phyloP scores from a whole-genome alignment of 805 yeast genomes.

The Pichia deserticola region DNA sequence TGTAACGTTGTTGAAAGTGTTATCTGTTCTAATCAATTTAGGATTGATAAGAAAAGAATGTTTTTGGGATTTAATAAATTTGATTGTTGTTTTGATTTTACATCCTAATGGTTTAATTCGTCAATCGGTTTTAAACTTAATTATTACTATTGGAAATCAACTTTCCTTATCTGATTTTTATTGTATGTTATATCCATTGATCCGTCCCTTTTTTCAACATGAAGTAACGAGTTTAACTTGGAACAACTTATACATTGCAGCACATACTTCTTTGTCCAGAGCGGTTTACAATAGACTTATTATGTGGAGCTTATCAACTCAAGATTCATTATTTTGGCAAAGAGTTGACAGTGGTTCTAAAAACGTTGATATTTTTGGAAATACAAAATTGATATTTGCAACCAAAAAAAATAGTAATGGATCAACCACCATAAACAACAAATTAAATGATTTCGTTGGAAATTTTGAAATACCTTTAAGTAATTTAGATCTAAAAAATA shows the following conservation, averaged over 20 bases:
- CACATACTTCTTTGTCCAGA: slow-evolving; percentile 60
- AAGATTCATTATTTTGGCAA: slow-evolving; percentile 77
- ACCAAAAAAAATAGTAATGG: slow-evolving; percentile 15
- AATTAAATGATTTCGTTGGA: slow-evolving; percentile 29
- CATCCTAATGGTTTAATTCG: slow-evolving; percentile 89
- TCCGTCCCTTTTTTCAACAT: slow-evolving; percentile 67
- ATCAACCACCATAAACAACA: not conserved
- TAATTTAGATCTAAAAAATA: slow-evolving; percentile 63
- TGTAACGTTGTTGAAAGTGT: slow-evolving; percentile 53
- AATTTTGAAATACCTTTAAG: slow-evolving; percentile 47
- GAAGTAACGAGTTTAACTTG: slow-evolving; percentile 66
- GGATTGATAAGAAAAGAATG: slow-evolving; percentile 47
- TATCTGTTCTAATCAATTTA: slow-evolving; percentile 47
- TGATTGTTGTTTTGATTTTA: slow-evolving; percentile 50
- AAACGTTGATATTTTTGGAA: slow-evolving; percentile 39
- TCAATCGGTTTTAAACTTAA: slow-evolving; percentile 54
- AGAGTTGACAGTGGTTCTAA: slow-evolving; percentile 22
- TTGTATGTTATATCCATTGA: slow-evolving; percentile 75
- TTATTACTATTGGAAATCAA: slow-evolving; percentile 54
- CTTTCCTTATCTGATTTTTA: slow-evolving; percentile 71
- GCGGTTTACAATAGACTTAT: slow-evolving; percentile 56
- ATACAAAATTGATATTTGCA: slow-evolving; percentile 30
- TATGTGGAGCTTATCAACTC: slow-evolving; percentile 64
- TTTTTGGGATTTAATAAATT: slow-evolving; percentile 47
- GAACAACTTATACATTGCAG: slow-evolving; percentile 57